Evolutionary conservation across 108 stramenopile genomes (phyloP).

Genomic region (Discostella stelligeroides): DNA sequence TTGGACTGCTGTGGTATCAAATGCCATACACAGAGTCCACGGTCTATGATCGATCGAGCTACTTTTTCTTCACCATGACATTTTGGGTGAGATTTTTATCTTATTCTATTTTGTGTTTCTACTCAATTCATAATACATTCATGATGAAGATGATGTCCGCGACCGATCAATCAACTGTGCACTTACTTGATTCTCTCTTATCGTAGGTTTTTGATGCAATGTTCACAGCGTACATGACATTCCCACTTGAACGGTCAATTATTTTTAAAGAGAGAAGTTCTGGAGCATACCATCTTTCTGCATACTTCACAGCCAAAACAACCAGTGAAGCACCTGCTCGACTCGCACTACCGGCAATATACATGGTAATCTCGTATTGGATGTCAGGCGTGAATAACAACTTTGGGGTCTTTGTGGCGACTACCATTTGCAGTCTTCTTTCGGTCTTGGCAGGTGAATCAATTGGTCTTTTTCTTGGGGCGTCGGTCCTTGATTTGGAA

Average conservation of each 20-base stretch:
- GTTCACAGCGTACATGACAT: conserved; percentile 71
- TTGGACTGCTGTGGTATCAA: conserved; percentile 66
- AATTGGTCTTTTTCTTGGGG: conserved; percentile 67
- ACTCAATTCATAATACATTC: too few relatives aligned
- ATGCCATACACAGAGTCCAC: conserved; percentile 59
- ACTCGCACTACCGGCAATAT: conserved; percentile 59
- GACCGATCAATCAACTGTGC: too few relatives aligned
- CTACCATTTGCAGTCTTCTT: conserved; percentile 51
- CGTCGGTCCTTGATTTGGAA: conserved; percentile 66
- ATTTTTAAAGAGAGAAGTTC: conserved; percentile 72
- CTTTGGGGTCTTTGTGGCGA: conserved; percentile 54
- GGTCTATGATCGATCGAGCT: conserved; percentile 58
- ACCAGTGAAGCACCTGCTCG: conserved; percentile 63
- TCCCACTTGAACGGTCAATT: conserved; percentile 68
- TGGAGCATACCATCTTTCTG: conserved; percentile 67
- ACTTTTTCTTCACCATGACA: conserved; percentile 75
- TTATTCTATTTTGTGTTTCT: neutral
- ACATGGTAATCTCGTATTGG: conserved; percentile 73
- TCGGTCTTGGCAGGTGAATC: conserved; percentile 74
- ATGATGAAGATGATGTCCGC: too few relatives aligned
- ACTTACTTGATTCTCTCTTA: conserved; percentile 3
- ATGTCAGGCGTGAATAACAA: conserved; percentile 60
- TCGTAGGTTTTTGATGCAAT: conserved; percentile 64
- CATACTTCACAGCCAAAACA: conserved; percentile 81
- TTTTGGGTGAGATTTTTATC: conserved; percentile 50